Conservation (phyloP, 1,139 yeast genomes). For the Hansenula lynferdii region DNA sequence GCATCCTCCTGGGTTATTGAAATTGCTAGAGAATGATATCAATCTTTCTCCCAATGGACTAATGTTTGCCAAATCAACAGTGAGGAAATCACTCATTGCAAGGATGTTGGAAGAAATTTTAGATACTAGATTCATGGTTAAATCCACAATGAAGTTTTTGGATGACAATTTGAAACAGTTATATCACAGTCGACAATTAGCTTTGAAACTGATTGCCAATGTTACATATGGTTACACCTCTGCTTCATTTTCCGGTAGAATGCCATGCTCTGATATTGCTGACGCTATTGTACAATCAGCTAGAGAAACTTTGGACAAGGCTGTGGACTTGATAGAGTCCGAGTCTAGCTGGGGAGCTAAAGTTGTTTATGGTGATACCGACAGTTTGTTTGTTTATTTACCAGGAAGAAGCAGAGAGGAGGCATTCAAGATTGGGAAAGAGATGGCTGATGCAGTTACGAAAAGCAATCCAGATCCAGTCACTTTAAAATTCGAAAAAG, state of each 20-base stretch:
- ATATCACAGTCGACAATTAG: constrained; percentile 76
- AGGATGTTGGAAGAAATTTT: constrained; percentile 82
- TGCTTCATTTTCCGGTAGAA: constrained; percentile 91
- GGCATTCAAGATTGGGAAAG: constrained; percentile 72
- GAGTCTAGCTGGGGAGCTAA: constrained; percentile 72
- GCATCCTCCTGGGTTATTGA: constrained; percentile 54
- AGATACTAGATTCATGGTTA: constrained; percentile 74
- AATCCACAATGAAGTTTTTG: constrained; percentile 60
- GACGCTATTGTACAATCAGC: constrained; percentile 93
- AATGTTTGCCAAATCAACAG: constrained; percentile 60
- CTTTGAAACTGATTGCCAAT: constrained; percentile 85
- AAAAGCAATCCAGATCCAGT: constrained; percentile 76
- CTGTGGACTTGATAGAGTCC: constrained; percentile 64
- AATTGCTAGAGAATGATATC: constrained; percentile 47
- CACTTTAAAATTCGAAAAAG: constrained; percentile 83
- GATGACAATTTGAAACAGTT: constrained; percentile 41
- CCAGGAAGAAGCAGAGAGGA: constrained; percentile 78
- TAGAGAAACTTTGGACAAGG: constrained; percentile 70
- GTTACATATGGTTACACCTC: constrained; percentile 96
- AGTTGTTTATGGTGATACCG: constrained; percentile 97
- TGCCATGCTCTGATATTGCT: constrained; percentile 95
- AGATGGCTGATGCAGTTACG: constrained; percentile 62
- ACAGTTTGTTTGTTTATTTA: constrained; percentile 82
- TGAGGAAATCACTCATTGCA: constrained; percentile 71
- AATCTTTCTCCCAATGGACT: constrained; percentile 84